Conservation (phyloP, 164 flowering plant species). For the Protea cynaroides region DNA sequence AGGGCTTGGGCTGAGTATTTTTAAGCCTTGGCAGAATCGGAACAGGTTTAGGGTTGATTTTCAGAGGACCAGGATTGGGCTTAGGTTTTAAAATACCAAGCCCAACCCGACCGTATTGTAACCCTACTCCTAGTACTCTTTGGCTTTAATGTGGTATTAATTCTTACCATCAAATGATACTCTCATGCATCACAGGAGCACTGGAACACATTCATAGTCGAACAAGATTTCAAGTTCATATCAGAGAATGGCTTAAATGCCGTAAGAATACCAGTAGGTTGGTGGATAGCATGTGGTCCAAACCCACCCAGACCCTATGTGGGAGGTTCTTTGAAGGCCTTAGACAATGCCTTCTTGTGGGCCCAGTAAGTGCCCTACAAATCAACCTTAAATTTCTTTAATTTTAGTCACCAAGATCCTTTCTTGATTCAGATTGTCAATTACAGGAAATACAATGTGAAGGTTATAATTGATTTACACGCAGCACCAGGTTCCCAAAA, state of each 20-base stretch:
- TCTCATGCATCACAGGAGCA: conserved; percentile 29
- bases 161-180: no score
- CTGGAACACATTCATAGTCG: conserved; percentile 40
- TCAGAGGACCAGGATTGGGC: no score
- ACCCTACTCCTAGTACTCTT: no score
- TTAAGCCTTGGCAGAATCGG: no score
- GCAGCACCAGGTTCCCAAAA: conserved; percentile 72
- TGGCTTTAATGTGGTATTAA: no score
- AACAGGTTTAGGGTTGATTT: no score
- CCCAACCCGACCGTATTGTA: no score
- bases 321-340: conserved; percentile 41
- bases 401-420: not conserved
- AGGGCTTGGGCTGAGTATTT: no score
- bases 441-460: conserved; percentile 30
- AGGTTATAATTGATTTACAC: conserved; percentile 56
- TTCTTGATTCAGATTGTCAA: not conserved
- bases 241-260: conserved; percentile 41
- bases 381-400: not conserved
- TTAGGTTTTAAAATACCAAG: no score
- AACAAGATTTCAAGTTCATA: conserved; percentile 48
- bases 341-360: conserved; percentile 56
- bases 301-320: conserved; percentile 49
- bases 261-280: conserved; percentile 58
- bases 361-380: conserved; percentile 32
- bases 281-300: conserved; percentile 58